A percentile compares a stretch with the other conserved stretches of the same genome.
These are phyloP conservation scores for Tetradesmus lagerheimii DNA, from an alignment of 139 green algal genomes.

Conservation along the genomic window DNA sequence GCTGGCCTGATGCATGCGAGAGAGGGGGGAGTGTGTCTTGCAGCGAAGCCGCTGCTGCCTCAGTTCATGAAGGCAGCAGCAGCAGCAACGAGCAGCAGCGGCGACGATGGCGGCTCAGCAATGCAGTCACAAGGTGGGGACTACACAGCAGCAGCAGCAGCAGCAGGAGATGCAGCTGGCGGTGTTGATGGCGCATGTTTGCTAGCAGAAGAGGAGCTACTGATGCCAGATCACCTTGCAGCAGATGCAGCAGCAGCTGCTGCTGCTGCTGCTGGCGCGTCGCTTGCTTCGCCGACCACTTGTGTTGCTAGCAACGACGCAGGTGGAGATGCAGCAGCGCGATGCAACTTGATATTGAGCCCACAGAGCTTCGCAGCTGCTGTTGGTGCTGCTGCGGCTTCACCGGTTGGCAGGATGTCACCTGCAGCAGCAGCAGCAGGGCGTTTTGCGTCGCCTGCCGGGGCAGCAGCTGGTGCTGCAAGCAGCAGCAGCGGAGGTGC, in stretches of 20 bases:
- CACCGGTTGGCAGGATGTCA: background rate
- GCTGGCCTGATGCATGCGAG: background rate
- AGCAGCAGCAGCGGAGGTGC: conserved; percentile 21
- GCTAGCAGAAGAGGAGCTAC: conserved; percentile 30
- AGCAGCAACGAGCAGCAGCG: conserved; percentile 17
- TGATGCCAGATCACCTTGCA: conserved; percentile 10
- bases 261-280: background rate
- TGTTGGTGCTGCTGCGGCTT: background rate
- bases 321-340: background rate
- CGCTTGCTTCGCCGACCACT: background rate
- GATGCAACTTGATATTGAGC: background rate
- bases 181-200: background rate
- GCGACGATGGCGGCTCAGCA: background rate
- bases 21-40: background rate
- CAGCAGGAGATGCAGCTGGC: background rate
- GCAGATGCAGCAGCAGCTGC: background rate
- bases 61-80: conserved; percentile 38
- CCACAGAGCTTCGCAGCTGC: background rate
- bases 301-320: background rate
- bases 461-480: background rate
- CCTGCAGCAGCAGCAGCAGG: background rate
- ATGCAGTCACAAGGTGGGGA: background rate
- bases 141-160: background rate
- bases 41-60: conserved; percentile 37
- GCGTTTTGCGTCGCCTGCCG: background rate